Conservation (phyloP, 2,329 filamentous ascomycete species). For the Didymella pinodella region DNA sequence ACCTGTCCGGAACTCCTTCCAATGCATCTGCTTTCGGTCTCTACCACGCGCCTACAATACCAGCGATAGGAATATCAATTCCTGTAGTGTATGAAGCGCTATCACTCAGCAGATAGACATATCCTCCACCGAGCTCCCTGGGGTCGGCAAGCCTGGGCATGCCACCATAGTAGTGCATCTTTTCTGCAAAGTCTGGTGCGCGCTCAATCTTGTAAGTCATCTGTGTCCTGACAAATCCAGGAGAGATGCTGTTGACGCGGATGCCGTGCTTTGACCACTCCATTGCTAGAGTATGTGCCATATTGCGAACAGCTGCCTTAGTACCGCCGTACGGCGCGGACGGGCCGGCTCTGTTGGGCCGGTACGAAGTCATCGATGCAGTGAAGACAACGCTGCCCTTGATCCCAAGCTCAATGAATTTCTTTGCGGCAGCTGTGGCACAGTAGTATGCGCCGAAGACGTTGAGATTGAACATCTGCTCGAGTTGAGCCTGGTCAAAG, state of each 20-base stretch:
- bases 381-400: constrained; percentile 61
- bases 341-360: constrained; percentile 60
- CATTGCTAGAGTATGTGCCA: constrained; percentile 69
- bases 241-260: constrained; percentile 84
- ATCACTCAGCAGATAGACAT: constrained; percentile 59
- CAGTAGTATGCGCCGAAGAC: constrained; percentile 58
- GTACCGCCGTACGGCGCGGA: constrained; percentile 58
- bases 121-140: constrained; percentile 60
- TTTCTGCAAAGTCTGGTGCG: constrained; percentile 60
- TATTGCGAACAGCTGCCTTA: constrained; percentile 54
- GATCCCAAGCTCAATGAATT: constrained; percentile 56
- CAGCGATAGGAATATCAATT: constrained; percentile 60
- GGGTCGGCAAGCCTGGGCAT: constrained; percentile 62
- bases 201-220: constrained; percentile 61
- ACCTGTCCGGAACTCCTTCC: constrained; percentile 30
- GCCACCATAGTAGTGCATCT: constrained; percentile 64
- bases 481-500: constrained; percentile 59
- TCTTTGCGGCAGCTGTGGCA: constrained; percentile 56
- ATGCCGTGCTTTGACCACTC: constrained; percentile 86
- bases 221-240: constrained; percentile 83
- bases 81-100: constrained; percentile 59
- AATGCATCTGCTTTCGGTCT: constrained; percentile 27
- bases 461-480: constrained; percentile 59
- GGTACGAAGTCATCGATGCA: constrained; percentile 59
- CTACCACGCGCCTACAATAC: constrained; percentile 57